Evolutionary conservation across 805 yeast species (phyloP).

Genomic region (Metschnikowia shivogae): DNA sequence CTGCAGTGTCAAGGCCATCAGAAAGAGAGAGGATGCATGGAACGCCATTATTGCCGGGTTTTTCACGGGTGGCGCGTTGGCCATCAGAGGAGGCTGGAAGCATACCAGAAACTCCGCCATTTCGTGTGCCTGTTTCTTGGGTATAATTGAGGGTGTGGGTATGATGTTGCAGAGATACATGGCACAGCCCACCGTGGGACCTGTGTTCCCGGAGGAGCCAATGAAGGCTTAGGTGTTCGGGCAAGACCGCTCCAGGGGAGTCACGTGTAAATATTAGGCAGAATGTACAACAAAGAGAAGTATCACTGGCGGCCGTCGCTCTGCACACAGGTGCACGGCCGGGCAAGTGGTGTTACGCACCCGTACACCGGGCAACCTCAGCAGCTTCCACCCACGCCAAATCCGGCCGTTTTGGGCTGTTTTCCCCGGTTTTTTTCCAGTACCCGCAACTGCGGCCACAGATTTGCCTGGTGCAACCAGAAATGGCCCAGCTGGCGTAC

Average conservation of each 20-base stretch:
- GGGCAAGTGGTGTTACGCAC: neutral
- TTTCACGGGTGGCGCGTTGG: slow-evolving; percentile 96
- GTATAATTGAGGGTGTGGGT: slow-evolving; percentile 97
- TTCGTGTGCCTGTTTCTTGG: slow-evolving; percentile 94
- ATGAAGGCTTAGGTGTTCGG: slow-evolving; percentile 30
- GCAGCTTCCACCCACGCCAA: neutral
- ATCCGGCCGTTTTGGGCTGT: no score
- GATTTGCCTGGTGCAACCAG: no score
- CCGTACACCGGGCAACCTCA: neutral
- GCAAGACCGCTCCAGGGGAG: slow-evolving; percentile 8
- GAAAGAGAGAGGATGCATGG: slow-evolving; percentile 98
- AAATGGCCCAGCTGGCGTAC: neutral
- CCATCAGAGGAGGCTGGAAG: slow-evolving; percentile 98
- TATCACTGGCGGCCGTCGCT: no score
- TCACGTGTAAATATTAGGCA: slow-evolving; percentile 9
- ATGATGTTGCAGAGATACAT: slow-evolving; percentile 88
- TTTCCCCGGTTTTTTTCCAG: neutral
- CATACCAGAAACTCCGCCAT: slow-evolving; percentile 95
- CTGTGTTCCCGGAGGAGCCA: slow-evolving; percentile 42
- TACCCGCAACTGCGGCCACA: no score
- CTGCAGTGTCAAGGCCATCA: slow-evolving; percentile 90
- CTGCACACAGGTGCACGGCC: no score
- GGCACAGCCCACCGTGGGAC: slow-evolving; percentile 64
- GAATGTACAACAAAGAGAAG: neutral
- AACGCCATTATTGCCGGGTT: slow-evolving; percentile 97